Conservation (phyloP, 2,329 filamentous ascomycete genomes). For the Epichloe elymi region DNA sequence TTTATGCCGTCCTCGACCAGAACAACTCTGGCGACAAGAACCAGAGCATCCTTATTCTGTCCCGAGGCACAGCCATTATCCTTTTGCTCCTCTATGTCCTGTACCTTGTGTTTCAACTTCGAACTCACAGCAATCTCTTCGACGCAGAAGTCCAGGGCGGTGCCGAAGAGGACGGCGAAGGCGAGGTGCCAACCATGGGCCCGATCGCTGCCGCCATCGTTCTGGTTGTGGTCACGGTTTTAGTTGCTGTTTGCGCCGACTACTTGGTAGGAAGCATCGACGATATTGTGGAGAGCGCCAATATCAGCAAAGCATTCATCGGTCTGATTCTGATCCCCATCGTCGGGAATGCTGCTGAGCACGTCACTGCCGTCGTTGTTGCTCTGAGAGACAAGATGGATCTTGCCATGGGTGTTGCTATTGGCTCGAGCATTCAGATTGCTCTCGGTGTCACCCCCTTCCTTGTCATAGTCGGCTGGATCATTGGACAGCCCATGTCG, state of each 20-base stretch:
- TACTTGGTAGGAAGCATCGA: constrained; percentile 69
- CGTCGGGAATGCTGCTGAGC: constrained; percentile 68
- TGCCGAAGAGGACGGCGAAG: constrained; percentile 28
- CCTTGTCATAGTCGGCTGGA: constrained; percentile 70
- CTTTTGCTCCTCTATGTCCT: constrained; percentile 61
- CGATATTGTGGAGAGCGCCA: constrained; percentile 51
- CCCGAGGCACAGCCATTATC: constrained; percentile 64
- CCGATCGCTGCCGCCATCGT: constrained; percentile 52
- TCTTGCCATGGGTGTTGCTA: constrained; percentile 62
- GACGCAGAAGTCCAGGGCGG: constrained; percentile 37
- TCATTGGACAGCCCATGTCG: constrained; percentile 59
- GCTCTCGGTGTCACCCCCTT: constrained; percentile 66
- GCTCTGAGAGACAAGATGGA: constrained; percentile 68
- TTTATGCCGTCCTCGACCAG: constrained; percentile 51
- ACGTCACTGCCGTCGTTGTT: constrained; percentile 70
- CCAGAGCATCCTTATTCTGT: constrained; percentile 54
- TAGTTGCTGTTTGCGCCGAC: constrained; percentile 63
- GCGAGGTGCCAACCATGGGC: constrained; percentile 40
- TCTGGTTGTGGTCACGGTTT: constrained; percentile 54
- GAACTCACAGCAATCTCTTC: constrained; percentile 61
- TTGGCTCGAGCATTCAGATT: constrained; percentile 73
- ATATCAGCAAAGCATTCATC: constrained; percentile 71
- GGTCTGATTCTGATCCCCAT: constrained; percentile 69
- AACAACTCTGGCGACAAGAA: constrained; percentile 26
- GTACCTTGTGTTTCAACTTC: constrained; percentile 68